A percentile compares a stretch with the other conserved stretches of the same genome.
These are phyloP conservation scores for Bromus sterilis DNA, from an alignment of 176 grass and related monocot species.

Conservation along the genomic window DNA sequence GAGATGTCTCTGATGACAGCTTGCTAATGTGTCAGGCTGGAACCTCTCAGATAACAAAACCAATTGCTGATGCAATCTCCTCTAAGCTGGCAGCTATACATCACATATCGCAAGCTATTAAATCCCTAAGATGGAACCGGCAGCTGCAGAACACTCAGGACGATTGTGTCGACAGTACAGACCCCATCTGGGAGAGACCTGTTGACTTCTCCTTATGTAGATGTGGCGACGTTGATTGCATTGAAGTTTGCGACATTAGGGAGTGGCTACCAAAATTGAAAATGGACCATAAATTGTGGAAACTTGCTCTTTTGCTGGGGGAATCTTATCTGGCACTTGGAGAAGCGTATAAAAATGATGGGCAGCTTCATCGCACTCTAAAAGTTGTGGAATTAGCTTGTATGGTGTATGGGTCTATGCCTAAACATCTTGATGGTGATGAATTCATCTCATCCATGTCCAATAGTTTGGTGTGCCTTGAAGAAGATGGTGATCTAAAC, in stretches of 20 bases:
- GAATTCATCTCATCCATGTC: slow-evolving; percentile 93
- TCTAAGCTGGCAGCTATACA: slow-evolving; percentile 98
- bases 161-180: slow-evolving; percentile 34
- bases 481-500: slow-evolving; percentile 26
- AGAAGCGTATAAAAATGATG: slow-evolving; percentile 80
- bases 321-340: slow-evolving; percentile 96
- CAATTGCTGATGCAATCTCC: slow-evolving; percentile 79
- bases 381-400: slow-evolving; percentile 95
- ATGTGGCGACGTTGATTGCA: slow-evolving; percentile 92
- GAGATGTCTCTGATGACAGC: slow-evolving; percentile 29
- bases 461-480: slow-evolving; percentile 22
- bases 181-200: slow-evolving; percentile 54
- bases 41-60: slow-evolving; percentile 36
- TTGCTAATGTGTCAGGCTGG: slow-evolving; percentile 62
- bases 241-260: slow-evolving; percentile 91
- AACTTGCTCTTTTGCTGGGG: slow-evolving; percentile 93
- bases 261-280: slow-evolving; percentile 94
- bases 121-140: slow-evolving; percentile 94
- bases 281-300: slow-evolving; percentile 98
- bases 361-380: slow-evolving; percentile 62
- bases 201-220: slow-evolving; percentile 68
- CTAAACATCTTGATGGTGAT: slow-evolving; percentile 77
- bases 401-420: slow-evolving; percentile 95
- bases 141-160: slow-evolving; percentile 68
- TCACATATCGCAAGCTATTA: slow-evolving; percentile 92